Base-by-base conservation (phyloP, 1,139 yeast genomes). In the Entelexis sorbosivorans region DNA sequence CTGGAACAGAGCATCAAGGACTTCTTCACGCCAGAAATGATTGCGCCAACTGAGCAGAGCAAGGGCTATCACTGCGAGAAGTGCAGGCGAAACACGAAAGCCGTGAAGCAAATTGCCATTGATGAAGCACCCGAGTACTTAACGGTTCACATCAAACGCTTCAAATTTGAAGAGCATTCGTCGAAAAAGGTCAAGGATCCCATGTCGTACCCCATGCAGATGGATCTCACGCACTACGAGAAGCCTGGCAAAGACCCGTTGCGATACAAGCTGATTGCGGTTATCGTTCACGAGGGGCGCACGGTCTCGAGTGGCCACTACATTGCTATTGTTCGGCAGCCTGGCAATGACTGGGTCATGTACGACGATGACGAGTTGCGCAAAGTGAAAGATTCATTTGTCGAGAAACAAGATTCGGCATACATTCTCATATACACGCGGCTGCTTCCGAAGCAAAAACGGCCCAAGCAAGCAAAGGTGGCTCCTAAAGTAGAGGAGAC, bases 291-390 rank as follows among this genome's bases (percentile, higher is more conserved):
- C 64, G 95, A 87, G 63, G 98, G 98, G 38, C 75, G 97, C 56
- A 84, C 95, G 1, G 80, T 89, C 14, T 81, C 89, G 45, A 81
- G 93, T 8, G 99, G 99, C 6, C 99, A 91, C 67, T 91, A 91
- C 63, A 78, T 88, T 56, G 83, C 95, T 1, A 88, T 85, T 64
- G 86, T 96, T 63, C 77, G 84, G 57, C 96, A 89, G 65, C 95
- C 96, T 1, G 91, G 86, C 65, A 60, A 59, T 31, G 68, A 82
- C 1, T 91, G 98, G 98, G 81, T 87, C 33, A 82, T 89, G 11
- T 91, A 89, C 65, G 97, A 91, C 65, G 99, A 91, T 64, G 97
- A 91, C 62, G 79, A 81, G 62, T 80, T 87, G 58, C 83, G 85
- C 62, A 75, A 74, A 56, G 79, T 86, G 51, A 74, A 81, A 42